A percentile compares a stretch with the other conserved stretches of the same genome.
These are phyloP conservation scores for Podila epigama DNA, from an alignment of 192 early-diverging fungal genomes.

Conservation along the genomic window DNA sequence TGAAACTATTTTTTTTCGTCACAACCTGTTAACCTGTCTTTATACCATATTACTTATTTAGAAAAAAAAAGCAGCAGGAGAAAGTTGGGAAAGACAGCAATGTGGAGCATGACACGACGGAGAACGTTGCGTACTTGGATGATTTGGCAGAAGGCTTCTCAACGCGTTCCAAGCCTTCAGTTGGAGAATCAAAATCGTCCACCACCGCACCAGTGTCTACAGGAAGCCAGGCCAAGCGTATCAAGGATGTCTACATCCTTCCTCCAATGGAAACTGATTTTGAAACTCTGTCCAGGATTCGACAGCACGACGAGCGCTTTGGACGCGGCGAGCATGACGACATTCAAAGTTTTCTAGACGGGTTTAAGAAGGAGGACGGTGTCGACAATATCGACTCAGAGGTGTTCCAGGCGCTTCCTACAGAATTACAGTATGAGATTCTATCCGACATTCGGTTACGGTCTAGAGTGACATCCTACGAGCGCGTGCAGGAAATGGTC, in stretches of 20 bases:
- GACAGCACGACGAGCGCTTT: conserved; percentile 41
- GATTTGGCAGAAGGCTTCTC: conserved; percentile 1
- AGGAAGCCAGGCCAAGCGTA: conserved; percentile 39
- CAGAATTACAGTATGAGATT: conserved; percentile 92
- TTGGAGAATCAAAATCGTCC: not conserved
- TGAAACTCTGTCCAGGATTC: conserved; percentile 43
- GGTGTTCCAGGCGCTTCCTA: conserved; percentile 74
- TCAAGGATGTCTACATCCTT: conserved; percentile 64
- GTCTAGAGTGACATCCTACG: conserved; percentile 80
- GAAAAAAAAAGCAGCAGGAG: conserved; percentile 39
- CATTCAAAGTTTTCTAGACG: conserved; percentile 15
- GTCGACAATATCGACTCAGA: conserved; percentile 84
- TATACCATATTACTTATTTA: too few relatives aligned
- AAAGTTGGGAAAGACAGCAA: conserved; percentile 50
- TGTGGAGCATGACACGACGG: conserved; percentile 24
- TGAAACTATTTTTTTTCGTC: too few relatives aligned
- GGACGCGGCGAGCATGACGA: conserved; percentile 23
- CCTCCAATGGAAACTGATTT: conserved; percentile 53
- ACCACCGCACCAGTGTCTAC: not conserved
- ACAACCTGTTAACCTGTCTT: not conserved
- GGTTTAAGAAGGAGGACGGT: conserved; percentile 39
- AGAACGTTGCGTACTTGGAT: conserved; percentile 10
- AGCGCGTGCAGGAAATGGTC: conserved; percentile 77
- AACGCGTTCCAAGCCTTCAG: not conserved
- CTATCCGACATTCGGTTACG: conserved; percentile 86